Evolutionary conservation across 2,329 filamentous ascomycete species (phyloP).

Genomic region (Pseudogymnoascus sp.): DNA sequence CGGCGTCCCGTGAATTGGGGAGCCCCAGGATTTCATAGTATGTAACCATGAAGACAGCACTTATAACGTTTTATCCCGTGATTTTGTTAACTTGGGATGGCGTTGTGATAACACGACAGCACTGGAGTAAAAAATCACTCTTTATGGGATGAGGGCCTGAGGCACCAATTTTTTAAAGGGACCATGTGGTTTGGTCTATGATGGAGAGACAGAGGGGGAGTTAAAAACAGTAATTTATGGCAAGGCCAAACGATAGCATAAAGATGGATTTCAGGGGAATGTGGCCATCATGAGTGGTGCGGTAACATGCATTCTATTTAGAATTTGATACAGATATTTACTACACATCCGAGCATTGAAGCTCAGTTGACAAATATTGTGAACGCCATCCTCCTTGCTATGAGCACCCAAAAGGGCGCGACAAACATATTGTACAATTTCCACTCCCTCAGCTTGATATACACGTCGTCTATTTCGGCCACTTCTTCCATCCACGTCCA

Average conservation of each 20-base stretch:
- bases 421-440: slow-evolving; percentile 7
- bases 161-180: neutral
- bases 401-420: slow-evolving; percentile 1
- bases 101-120: neutral
- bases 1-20: slow-evolving; percentile 40
- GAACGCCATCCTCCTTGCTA: slow-evolving; percentile 9
- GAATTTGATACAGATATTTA: slow-evolving; percentile 1
- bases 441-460: neutral
- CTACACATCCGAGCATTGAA: slow-evolving; percentile 6
- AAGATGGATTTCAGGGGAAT: neutral
- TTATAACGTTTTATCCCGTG: neutral
- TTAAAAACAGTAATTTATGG: neutral
- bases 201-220: neutral
- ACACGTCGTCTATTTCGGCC: slow-evolving; percentile 43
- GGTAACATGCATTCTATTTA: slow-evolving; percentile 7
- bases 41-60: slow-evolving; percentile 31
- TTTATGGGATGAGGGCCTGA: neutral
- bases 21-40: slow-evolving; percentile 56
- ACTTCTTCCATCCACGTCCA: slow-evolving; percentile 67
- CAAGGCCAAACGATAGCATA: neutral
- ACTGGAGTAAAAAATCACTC: neutral
- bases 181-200: neutral
- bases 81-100: neutral
- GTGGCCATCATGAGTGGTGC: neutral
- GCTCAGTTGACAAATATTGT: slow-evolving; percentile 5